A percentile compares a stretch with the other conserved stretches of the same genome.
phyloP scores from a whole-genome alignment of 352 stramenopile genomes.

The Phytopythium ostracodes region DNA sequence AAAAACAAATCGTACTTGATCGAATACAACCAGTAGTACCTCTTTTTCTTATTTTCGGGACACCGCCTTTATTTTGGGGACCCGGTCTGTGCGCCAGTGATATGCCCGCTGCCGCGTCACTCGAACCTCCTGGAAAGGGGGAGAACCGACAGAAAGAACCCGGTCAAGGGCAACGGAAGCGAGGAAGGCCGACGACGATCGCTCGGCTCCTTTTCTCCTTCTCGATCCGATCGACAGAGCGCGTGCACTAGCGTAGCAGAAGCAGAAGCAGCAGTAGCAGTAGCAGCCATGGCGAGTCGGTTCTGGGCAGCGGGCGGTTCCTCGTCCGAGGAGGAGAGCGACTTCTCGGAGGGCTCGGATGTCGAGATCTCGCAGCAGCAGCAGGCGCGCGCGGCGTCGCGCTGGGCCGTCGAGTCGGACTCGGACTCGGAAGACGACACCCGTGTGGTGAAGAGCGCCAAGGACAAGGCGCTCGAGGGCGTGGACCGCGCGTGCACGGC shows the following conservation, averaged over 20 bases:
- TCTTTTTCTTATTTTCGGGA: neutral
- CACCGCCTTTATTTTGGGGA: neutral
- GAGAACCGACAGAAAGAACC: slow-evolving; percentile 2
- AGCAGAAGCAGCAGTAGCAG: slow-evolving; percentile 13
- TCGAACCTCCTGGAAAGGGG: neutral
- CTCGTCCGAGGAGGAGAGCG: slow-evolving; percentile 77
- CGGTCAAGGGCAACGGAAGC: neutral
- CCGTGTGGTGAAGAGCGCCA: slow-evolving; percentile 95
- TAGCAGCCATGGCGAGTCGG: slow-evolving; percentile 64
- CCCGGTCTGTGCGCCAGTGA: slow-evolving; percentile 7
- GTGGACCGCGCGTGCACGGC: slow-evolving; percentile 61
- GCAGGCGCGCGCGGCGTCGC: slow-evolving; percentile 63
- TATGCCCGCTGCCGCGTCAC: neutral
- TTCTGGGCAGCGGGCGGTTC: slow-evolving; percentile 77
- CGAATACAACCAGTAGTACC: neutral
- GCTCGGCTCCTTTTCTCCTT: neutral
- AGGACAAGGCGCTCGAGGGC: slow-evolving; percentile 86
- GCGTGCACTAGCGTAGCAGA: neutral
- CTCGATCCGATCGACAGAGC: too few species aligned
- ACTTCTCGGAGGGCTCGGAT: slow-evolving; percentile 69
- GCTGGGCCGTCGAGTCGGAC: slow-evolving; percentile 80
- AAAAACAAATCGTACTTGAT: neutral
- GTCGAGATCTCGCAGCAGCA: slow-evolving; percentile 73
- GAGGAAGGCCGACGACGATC: neutral
- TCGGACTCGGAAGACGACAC: slow-evolving; percentile 85